Percentiles rank a stretch among this genome's conserved stretches.
Conservation (phyloP, 2,329 filamentous ascomycete species). For the Dothideomycetidae sp. region DNA sequence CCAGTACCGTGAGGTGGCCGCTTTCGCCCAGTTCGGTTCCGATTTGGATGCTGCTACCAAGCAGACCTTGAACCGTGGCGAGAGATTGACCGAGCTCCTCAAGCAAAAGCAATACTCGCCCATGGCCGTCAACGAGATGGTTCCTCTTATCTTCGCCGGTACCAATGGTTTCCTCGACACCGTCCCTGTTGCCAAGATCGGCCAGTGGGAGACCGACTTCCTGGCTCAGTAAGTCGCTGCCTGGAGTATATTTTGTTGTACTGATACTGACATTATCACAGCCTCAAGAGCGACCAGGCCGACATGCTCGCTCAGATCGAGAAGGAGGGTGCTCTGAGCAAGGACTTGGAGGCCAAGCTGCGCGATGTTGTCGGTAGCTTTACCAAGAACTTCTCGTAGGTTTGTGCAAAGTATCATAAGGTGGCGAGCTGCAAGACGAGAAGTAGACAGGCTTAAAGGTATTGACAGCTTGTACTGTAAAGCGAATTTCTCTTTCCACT, state of each 20-base stretch:
- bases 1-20: conserved; percentile 99
- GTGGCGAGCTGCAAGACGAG: conserved; percentile 7
- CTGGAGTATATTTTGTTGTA: background rate
- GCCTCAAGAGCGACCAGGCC: conserved; percentile 74
- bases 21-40: conserved; percentile 99
- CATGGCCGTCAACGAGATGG: conserved; percentile 99
- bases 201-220: conserved; percentile 91
- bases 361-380: conserved; percentile 64
- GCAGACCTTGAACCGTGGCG: conserved; percentile 95
- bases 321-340: conserved; percentile 91
- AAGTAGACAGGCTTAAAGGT: conserved; percentile 8
- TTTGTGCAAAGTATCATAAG: conserved; percentile 11
- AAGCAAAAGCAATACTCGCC: conserved; percentile 99
- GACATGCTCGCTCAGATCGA: conserved; percentile 77
- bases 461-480: conserved; percentile 20
- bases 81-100: conserved; percentile 94
- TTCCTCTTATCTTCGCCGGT: conserved; percentile 98
- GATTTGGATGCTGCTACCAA: conserved; percentile 98
- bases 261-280: conserved; percentile 1
- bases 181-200: conserved; percentile 82
- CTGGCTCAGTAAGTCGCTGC: conserved; percentile 45
- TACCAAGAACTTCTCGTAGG: conserved; percentile 76
- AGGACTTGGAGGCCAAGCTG: conserved; percentile 75
- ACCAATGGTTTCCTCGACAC: conserved; percentile 89
- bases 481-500: too few species aligned